Base-by-base conservation (phyloP, 2,329 filamentous ascomycete species). In the Colletotrichum caudatum region DNA sequence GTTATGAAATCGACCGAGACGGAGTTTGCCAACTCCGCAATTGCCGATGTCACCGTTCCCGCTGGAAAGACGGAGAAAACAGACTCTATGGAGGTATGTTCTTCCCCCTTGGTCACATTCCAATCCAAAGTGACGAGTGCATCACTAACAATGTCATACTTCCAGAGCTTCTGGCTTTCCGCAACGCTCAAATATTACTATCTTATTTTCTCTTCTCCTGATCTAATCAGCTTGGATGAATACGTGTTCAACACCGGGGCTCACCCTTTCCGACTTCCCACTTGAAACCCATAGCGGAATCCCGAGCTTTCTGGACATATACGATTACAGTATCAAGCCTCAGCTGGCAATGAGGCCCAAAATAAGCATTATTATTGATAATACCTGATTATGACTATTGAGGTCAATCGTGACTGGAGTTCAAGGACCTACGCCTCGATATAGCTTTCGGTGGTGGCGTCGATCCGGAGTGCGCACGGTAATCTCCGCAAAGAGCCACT, bases 101-200 rank as follows among this genome's bases (percentile, higher is more conserved):
- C 7, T 11, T 5, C 5, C 5, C 0, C 11, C 73, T 73, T n/a
- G n/a, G 76, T 75, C 73, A 72, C 76, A 73, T 69, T 8, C 16
- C 9, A 4, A 33, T 73, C 20, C 7, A 2, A 39, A 35, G 12
- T 48, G 5, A 26, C 9, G 26, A 60, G 14, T 5, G 35, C n/a
- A 1, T 33, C 35, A 5, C 20, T 41, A 29, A 66, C 39, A 18
- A 9, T 1, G 11, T 5, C 46, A 2, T 9, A 4, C 18, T 11
- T 3, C 41, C 4, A 93, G 83, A 91, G 88, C 72, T 93, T 93
- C 76, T 94, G 92, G 90, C 82, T 92, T 76, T 89, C 89, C 0
- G 91, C 94, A 82, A 94, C 91, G 20, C 80, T 94, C 71, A 94
- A 93, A 80, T 94, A 94, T 74, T 93, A 93, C 68, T 94, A 91